These are phyloP conservation scores for Naematelia aurantialba DNA, from an alignment of 768 basidiomycete species.

Conservation along the genomic window DNA sequence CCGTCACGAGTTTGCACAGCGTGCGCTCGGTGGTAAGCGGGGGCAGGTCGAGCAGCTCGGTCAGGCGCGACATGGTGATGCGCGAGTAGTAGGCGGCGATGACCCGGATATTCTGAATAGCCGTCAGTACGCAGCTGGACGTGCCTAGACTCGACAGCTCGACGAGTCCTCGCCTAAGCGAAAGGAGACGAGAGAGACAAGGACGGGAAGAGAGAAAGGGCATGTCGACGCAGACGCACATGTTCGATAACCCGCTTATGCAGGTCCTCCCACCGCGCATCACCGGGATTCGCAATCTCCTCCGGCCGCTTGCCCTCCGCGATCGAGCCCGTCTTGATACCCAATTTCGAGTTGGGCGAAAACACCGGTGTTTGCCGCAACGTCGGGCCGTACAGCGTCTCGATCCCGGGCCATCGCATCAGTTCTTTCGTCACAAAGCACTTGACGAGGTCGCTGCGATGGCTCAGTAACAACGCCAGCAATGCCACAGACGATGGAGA, in stretches of 20 bases:
- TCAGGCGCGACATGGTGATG: conserved; percentile 77
- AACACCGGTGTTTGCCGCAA: conserved; percentile 79
- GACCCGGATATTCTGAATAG: conserved; percentile 90
- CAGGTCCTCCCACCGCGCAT: conserved; percentile 86
- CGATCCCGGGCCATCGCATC: conserved; percentile 96
- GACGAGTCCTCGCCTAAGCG: background rate
- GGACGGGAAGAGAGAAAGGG: background rate
- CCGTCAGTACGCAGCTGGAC: too few species aligned
- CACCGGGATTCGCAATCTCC: conserved; percentile 48
- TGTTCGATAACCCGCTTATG: conserved; percentile 96
- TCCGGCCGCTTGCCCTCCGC: conserved; percentile 42
- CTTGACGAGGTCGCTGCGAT: conserved; percentile 78
- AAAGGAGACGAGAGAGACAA: background rate
- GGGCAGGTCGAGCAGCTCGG: conserved; percentile 79
- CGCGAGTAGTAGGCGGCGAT: conserved; percentile 92
- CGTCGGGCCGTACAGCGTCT: conserved; percentile 77
- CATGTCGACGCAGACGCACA: too few species aligned
- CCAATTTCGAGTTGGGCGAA: conserved; percentile 52
- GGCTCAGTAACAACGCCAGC: background rate
- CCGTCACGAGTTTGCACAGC: conserved; percentile 82
- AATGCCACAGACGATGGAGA: too few species aligned
- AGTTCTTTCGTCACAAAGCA: conserved; percentile 88
- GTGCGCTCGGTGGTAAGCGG: conserved; percentile 78
- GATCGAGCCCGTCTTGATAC: conserved; percentile 41
- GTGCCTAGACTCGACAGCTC: background rate